Percentiles rank a stretch among this genome's conserved stretches.
Conservation (phyloP, 805 yeast genomes). For the Saccharomycopsis babjevae region DNA sequence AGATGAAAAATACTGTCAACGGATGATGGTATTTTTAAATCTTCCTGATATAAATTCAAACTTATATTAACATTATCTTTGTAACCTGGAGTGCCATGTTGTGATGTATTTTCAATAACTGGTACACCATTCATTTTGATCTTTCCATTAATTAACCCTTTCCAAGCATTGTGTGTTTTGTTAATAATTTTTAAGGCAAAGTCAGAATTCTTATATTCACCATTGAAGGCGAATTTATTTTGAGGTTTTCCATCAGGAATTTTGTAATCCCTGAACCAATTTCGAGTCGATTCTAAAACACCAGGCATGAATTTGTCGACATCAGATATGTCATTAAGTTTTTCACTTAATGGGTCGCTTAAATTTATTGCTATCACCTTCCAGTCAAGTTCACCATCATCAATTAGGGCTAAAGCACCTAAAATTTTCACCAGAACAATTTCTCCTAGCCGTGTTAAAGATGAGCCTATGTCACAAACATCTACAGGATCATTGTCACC, state of each 20-base stretch:
- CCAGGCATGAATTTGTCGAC: constrained; percentile 62
- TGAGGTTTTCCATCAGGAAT: constrained; percentile 72
- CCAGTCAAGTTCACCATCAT: constrained; percentile 98
- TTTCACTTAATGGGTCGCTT: constrained; percentile 52
- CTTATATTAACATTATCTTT: constrained; percentile 20
- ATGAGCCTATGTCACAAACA: constrained; percentile 77
- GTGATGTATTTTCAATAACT: constrained; percentile 43
- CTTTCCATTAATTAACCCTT: constrained; percentile 35
- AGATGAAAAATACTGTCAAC: not conserved
- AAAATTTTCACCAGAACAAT: constrained; percentile 57
- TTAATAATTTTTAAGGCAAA: constrained; percentile 50
- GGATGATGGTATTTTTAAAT: not conserved
- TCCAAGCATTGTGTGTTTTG: constrained; percentile 67
- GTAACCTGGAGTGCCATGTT: constrained; percentile 39
- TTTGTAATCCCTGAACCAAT: constrained; percentile 80
- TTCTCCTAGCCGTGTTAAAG: constrained; percentile 50
- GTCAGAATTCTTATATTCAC: constrained; percentile 47
- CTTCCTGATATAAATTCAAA: not conserved
- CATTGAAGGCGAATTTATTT: constrained; percentile 67
- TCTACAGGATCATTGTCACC: constrained; percentile 97
- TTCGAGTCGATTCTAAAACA: constrained; percentile 54
- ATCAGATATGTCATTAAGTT: constrained; percentile 55
- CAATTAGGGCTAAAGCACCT: constrained; percentile 71
- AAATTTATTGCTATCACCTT: constrained; percentile 64
- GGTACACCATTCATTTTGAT: constrained; percentile 19